Percentiles rank a stretch among this genome's conserved stretches.
Conservation (phyloP, 2,329 filamentous ascomycete species). For the Hirsutella thompsonii region DNA sequence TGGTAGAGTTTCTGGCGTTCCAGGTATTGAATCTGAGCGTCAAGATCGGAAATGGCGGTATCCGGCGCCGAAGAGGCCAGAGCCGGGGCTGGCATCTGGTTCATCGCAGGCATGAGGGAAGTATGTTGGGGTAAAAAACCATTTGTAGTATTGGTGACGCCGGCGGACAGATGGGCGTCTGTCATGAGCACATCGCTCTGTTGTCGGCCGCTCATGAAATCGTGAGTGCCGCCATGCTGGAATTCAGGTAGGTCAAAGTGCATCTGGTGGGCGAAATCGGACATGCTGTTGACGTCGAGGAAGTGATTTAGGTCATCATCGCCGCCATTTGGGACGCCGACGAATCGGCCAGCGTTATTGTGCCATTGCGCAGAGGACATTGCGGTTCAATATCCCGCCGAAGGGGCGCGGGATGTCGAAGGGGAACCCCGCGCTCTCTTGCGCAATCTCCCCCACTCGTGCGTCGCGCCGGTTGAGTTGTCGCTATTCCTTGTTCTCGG, state of each 20-base stretch:
- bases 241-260: conserved; percentile 50
- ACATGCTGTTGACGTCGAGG: conserved; percentile 46
- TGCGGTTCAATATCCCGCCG: neutral
- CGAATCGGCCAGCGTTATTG: conserved; percentile 29
- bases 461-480: neutral
- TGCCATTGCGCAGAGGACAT: conserved; percentile 34
- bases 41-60: conserved; percentile 45
- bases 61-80: conserved; percentile 36
- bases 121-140: conserved; percentile 26
- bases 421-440: too few relatives aligned
- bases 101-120: conserved; percentile 20
- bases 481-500: neutral
- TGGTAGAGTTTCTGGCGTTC: conserved; percentile 51
- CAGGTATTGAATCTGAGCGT: conserved; percentile 53
- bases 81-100: conserved; percentile 19
- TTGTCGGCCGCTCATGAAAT: conserved; percentile 18
- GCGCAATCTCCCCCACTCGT: too few relatives aligned
- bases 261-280: conserved; percentile 36
- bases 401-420: too few relatives aligned
- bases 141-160: neutral
- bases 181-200: conserved; percentile 22
- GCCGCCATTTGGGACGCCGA: conserved; percentile 6
- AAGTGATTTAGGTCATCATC: conserved; percentile 55
- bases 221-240: conserved; percentile 19
- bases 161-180: conserved; percentile 14